These are phyloP conservation scores for Coemansia sp. DNA, from an alignment of 192 early-diverging fungal genomes.

Conservation along the genomic window DNA sequence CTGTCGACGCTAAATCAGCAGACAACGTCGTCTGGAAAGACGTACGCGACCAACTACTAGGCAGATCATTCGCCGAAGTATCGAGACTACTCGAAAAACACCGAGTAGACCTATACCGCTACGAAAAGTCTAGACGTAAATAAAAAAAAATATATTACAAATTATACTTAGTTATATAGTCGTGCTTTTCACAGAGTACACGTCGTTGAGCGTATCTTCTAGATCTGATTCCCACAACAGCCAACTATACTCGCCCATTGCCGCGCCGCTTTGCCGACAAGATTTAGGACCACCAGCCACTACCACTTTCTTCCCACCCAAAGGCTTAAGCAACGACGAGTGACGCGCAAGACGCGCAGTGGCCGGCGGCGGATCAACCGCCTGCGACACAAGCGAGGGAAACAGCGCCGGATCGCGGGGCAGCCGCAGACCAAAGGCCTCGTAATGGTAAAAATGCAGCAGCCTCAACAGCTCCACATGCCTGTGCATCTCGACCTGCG, in stretches of 20 bases:
- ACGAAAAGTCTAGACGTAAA: neutral
- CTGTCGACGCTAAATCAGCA: neutral
- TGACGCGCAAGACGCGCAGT: neutral
- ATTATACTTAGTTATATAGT: neutral
- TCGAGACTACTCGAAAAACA: neutral
- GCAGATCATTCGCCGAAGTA: conserved; percentile 2
- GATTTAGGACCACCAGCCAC: neutral
- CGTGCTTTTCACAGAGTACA: conserved; percentile 9
- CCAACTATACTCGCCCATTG: conserved; percentile 27
- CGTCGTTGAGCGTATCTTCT: conserved; percentile 40
- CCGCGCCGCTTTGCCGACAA: conserved; percentile 5
- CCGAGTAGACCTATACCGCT: neutral
- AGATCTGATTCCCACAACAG: conserved; percentile 50
- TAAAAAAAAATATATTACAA: too few species aligned
- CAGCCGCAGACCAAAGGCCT: conserved; percentile 23
- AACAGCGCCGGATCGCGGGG: conserved; percentile 42
- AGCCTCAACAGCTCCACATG: conserved; percentile 48
- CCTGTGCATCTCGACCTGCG: conserved; percentile 52
- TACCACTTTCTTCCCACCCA: neutral
- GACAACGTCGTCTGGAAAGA: conserved; percentile 14
- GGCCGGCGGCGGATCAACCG: conserved; percentile 3
- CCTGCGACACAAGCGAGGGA: conserved; percentile 42
- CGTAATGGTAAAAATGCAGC: conserved; percentile 43
- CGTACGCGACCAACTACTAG: conserved; percentile 10
- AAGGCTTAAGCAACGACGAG: neutral